phyloP scores from a whole-genome alignment of 768 basidiomycete species.

The Pleurotus salmoneostramineus region DNA sequence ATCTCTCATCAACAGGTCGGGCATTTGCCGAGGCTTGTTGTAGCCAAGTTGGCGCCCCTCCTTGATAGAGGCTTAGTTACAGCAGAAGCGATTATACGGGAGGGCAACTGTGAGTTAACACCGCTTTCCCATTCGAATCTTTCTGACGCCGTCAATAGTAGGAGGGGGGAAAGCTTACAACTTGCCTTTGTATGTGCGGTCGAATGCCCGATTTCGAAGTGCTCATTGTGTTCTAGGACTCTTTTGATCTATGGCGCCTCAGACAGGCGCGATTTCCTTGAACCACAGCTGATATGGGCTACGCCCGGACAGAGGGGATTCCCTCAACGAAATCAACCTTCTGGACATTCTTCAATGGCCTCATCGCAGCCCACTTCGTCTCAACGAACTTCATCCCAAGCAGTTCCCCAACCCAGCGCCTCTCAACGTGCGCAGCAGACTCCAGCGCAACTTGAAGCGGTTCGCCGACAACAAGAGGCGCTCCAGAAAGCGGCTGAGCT shows the following conservation, averaged over 20 bases:
- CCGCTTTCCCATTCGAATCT: slow-evolving; percentile 38
- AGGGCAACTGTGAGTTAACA: slow-evolving; percentile 62
- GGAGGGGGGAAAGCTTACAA: not conserved
- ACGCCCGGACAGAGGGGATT: slow-evolving; percentile 68
- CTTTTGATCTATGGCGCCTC: slow-evolving; percentile 69
- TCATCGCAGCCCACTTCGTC: slow-evolving; percentile 11
- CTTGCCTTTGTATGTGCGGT: slow-evolving; percentile 46
- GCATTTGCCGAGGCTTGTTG: slow-evolving; percentile 65
- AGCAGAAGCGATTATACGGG: slow-evolving; percentile 66
- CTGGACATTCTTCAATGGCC: slow-evolving; percentile 12
- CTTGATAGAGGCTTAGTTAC: slow-evolving; percentile 61
- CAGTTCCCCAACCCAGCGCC: slow-evolving; percentile 12
- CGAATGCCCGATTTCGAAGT: not conserved
- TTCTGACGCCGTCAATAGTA: not conserved
- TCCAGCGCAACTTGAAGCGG: slow-evolving; percentile 37
- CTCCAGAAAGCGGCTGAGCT: slow-evolving; percentile 64
- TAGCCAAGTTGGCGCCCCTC: slow-evolving; percentile 59
- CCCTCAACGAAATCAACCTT: slow-evolving; percentile 15
- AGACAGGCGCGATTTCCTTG: slow-evolving; percentile 55
- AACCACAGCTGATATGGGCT: slow-evolving; percentile 70
- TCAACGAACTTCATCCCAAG: not conserved
- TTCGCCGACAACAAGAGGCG: slow-evolving; percentile 46
- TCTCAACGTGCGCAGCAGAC: slow-evolving; percentile 12
- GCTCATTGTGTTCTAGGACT: slow-evolving; percentile 33
- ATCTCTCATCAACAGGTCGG: slow-evolving; percentile 75